Base-by-base conservation (phyloP, 108 stramenopile species). In the Pelagomonas calceolata region DNA sequence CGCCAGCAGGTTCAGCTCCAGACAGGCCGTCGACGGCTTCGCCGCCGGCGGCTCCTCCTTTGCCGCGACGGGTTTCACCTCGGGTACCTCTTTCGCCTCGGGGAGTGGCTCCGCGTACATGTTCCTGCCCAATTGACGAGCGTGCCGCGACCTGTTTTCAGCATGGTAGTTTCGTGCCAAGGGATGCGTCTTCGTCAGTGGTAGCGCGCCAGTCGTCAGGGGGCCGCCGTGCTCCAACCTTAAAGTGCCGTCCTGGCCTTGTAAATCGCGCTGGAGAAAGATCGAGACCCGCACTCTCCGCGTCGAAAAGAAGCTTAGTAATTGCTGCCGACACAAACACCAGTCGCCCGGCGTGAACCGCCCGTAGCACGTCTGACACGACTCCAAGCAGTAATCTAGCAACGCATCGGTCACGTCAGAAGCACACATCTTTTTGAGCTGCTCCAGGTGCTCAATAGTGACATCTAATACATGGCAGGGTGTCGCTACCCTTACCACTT, bases 401-500 rank as follows among this genome's bases (percentile, higher is more conserved):
- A 84, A 82, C 32, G 71, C 70, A 3, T 75, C 68, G 36, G 76
- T 72, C 15, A 84, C 69, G 31, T 82, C 37, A 9, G 35, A 60
- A 10, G 36, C 36, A 34, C 64, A 71, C 51, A 86, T 81, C 18
- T 26, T 0, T 36, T 65, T 36, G 14, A 86, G 32, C 21, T 67
- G 32, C 15, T 67, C 74, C 36, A 84, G 35, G 75, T 86, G 85
- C 34, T 81, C 74, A 15, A 80, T 66, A 29, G 82, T 80, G 18
- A 84, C 64, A n/a, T 84, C 79, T 12, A 82, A 34, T 18, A 84
- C 7, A 34, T 83, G 80, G 46, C 74, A 72, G 4, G 85, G 85
- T 35, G 51, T 65, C n/a, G 30, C 70, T 67, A 76, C 75, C 18
- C 36, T 12, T 44, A 86, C 4, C 4, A 85, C 39, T 78, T 87